Base-by-base conservation (phyloP, 2,329 filamentous ascomycete genomes). In the Onygenales sp. region DNA sequence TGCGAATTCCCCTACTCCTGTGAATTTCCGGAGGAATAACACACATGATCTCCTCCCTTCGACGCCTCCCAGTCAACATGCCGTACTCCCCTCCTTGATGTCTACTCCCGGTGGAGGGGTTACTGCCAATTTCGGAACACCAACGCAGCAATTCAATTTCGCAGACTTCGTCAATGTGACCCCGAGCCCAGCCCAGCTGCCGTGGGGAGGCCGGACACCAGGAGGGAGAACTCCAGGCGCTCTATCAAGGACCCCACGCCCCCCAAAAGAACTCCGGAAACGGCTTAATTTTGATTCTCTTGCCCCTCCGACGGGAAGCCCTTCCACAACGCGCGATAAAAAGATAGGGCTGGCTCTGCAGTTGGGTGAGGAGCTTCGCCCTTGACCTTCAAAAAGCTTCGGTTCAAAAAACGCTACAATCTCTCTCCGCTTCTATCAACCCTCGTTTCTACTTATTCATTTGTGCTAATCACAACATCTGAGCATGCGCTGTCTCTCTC, bases 131-230 rank as follows among this genome's bases (percentile, higher is more conserved):
- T 78, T 84, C 50, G 84, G 82, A 58, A 97, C 92, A 0, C 92
- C 92, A 0, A 85, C 85, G 13, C 87, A 91, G 65, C 81, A 77
- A 49, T 94, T 97, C 70, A 94, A 97, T 73, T 95, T 97, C 72
- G 83, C 90, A 51, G 93, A 98, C 67, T 98, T 95, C 71, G 86
- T 97, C 66, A 96, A 97, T 71, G 92, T 97, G 67, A 95, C 93
- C 6, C 93, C 93, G 0, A 95, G 89, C 65, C 93, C 93, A 17
- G 93, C 89, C 31, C 93, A 96, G 73, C 88, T 84, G 61, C 80
- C 84, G 8, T 96, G 90, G 87, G 69, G 69, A 53, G 73, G 72
- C 34, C 75, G 79, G 34, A 84, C 82, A 36, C 82, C 82, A 14
- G 74, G 72, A 13, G 21, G 21, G 21, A 3, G 21, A 27, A 27